A percentile compares a stretch with the other conserved stretches of the same genome.
Evolutionary conservation across 2,329 filamentous ascomycete species (phyloP).

Genomic region (Stachybotrys elegans): DNA sequence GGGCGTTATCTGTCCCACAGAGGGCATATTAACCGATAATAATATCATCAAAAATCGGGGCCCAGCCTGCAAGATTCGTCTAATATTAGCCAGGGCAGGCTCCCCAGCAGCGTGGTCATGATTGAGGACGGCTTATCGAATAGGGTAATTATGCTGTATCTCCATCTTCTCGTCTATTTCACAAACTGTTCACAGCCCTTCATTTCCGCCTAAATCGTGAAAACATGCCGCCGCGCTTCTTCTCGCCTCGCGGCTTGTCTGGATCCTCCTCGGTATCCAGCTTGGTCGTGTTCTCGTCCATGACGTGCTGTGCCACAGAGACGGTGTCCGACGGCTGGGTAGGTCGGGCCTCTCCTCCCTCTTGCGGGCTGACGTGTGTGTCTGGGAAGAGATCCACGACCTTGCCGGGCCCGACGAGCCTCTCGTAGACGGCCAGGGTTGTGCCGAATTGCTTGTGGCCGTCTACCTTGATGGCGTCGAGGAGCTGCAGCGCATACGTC

Average conservation of each 20-base stretch:
- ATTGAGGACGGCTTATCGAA: too few relatives aligned
- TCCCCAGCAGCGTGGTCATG: too few relatives aligned
- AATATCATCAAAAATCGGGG: too few relatives aligned
- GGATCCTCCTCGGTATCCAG: slow-evolving; percentile 35
- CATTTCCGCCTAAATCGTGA: too few relatives aligned
- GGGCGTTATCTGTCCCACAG: too few relatives aligned
- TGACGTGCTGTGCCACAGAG: slow-evolving; percentile 44
- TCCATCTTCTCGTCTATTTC: too few relatives aligned
- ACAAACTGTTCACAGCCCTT: too few relatives aligned
- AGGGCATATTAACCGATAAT: too few relatives aligned
- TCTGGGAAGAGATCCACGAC: slow-evolving; percentile 47
- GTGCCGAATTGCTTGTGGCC: slow-evolving; percentile 47
- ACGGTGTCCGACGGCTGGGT: slow-evolving; percentile 32
- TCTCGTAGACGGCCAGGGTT: slow-evolving; percentile 47
- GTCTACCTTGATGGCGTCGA: slow-evolving; percentile 50
- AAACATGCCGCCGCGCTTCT: too few relatives aligned
- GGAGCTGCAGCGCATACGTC: slow-evolving; percentile 46
- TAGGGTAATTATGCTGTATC: too few relatives aligned
- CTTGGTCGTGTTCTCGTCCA: slow-evolving; percentile 49
- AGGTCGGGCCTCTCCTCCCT: slow-evolving; percentile 1
- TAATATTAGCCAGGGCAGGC: too few relatives aligned
- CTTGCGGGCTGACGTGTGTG: slow-evolving; percentile 14
- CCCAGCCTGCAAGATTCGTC: too few relatives aligned
- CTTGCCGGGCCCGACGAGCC: slow-evolving; percentile 41
- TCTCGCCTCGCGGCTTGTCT: slow-evolving; percentile 10